Conservation (phyloP, 2,329 filamentous ascomycete genomes). For the Triangularia setosa region DNA sequence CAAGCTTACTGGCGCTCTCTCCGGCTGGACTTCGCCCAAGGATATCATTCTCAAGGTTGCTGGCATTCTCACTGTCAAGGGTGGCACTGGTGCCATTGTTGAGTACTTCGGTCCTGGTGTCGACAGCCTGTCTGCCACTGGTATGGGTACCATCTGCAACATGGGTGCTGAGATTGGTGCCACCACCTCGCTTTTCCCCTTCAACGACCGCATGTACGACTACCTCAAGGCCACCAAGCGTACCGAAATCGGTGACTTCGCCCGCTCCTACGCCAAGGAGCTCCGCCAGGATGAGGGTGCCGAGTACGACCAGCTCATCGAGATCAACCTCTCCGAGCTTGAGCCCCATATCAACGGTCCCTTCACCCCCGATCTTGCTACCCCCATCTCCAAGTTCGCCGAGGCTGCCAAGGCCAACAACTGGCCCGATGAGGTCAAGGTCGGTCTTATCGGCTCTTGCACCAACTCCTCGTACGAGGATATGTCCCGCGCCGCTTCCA, state of each 20-base stretch:
- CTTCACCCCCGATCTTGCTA: conserved; percentile 96
- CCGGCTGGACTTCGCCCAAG: conserved; percentile 88
- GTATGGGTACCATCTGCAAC: conserved; percentile 78
- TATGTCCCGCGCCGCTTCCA: conserved; percentile 89
- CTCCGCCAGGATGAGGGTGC: conserved; percentile 84
- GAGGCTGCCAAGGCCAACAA: conserved; percentile 89
- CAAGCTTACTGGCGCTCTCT: conserved; percentile 83
- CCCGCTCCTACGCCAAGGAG: conserved; percentile 77
- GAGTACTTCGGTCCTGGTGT: conserved; percentile 77
- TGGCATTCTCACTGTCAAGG: conserved; percentile 95
- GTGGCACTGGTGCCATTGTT: conserved; percentile 87
- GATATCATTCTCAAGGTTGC: conserved; percentile 98
- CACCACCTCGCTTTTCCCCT: conserved; percentile 93
- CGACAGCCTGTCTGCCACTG: conserved; percentile 71
- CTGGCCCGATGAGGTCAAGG: conserved; percentile 96
- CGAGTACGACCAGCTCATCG: conserved; percentile 93
- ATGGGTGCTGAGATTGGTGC: conserved; percentile 73
- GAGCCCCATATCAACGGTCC: conserved; percentile 99
- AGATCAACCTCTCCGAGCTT: conserved; percentile 90
- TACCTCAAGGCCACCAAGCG: conserved; percentile 92
- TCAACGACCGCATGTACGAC: conserved; percentile 97
- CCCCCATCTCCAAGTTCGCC: conserved; percentile 96
- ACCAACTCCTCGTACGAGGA: conserved; percentile 86
- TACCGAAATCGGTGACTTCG: conserved; percentile 82
- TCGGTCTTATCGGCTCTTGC: conserved; percentile 96